Percentiles rank a stretch among this genome's conserved stretches.
Evolutionary conservation across 257 asterid species (phyloP).

Genomic region (Anisodus acutangulus): DNA sequence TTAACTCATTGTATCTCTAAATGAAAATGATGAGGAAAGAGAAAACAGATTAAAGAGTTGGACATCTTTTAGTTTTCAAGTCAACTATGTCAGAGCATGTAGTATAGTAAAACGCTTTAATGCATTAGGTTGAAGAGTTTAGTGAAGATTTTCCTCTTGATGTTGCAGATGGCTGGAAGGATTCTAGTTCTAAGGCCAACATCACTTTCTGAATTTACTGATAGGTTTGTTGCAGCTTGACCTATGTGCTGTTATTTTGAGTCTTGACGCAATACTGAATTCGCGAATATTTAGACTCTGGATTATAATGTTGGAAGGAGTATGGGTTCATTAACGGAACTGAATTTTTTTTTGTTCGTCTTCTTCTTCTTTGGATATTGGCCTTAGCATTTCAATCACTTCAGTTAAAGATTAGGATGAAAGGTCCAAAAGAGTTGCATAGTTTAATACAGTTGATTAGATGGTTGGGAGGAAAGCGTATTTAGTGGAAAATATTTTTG

Average conservation of each 20-base stretch:
- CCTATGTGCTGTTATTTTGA: slow-evolving; percentile 31
- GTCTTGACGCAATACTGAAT: slow-evolving; percentile 25
- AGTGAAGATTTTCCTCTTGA: slow-evolving; percentile 18
- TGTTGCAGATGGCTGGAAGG: slow-evolving; percentile 86
- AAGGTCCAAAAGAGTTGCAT: neutral
- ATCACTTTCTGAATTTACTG: slow-evolving; percentile 73
- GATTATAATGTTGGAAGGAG: neutral
- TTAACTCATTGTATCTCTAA: neutral
- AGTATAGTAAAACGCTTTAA: neutral
- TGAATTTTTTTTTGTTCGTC: neutral
- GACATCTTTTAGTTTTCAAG: slow-evolving; percentile 12
- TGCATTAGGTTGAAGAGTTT: neutral
- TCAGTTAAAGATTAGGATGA: neutral
- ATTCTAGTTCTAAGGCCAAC: slow-evolving; percentile 75
- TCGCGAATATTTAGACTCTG: neutral
- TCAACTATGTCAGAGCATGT: neutral
- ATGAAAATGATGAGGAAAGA: neutral
- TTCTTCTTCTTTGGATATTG: neutral
- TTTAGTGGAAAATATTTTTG: neutral
- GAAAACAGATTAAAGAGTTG: neutral
- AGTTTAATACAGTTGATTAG: slow-evolving; percentile 7
- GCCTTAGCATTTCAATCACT: neutral
- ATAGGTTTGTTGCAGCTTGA: slow-evolving; percentile 51
- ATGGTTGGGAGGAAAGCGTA: neutral
- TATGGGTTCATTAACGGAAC: neutral